A percentile compares a stretch with the other conserved stretches of the same genome.
These are phyloP conservation scores for Aspergillus brunneoviolaceus DNA, from an alignment of 2,329 filamentous ascomycete species.

Conservation along the genomic window DNA sequence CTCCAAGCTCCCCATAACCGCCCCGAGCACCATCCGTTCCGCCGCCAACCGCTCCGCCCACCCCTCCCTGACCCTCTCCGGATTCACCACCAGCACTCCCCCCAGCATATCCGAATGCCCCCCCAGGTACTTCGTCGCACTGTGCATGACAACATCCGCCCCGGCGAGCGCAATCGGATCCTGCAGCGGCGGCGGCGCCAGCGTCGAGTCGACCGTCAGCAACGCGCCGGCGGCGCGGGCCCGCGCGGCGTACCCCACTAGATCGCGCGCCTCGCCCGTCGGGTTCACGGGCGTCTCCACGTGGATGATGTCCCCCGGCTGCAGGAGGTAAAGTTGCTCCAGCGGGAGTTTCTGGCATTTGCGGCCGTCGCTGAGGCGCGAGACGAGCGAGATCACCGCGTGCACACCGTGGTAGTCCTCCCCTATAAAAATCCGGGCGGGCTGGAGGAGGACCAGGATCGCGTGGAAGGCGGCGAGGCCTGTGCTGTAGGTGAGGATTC, in stretches of 20 bases:
- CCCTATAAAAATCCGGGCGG: slow-evolving; percentile 75
- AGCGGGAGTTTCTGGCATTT: slow-evolving; percentile 63
- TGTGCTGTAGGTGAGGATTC: slow-evolving; percentile 48
- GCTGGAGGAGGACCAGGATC: slow-evolving; percentile 75
- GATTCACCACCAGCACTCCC: slow-evolving; percentile 61
- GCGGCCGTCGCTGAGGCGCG: slow-evolving; percentile 7
- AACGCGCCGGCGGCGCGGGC: slow-evolving; percentile 70
- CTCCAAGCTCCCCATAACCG: slow-evolving; percentile 82
- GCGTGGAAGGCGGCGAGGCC: slow-evolving; percentile 55
- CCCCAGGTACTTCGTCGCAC: slow-evolving; percentile 90
- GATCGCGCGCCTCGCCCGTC: slow-evolving; percentile 71
- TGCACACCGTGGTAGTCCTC: slow-evolving; percentile 91
- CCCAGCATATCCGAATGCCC: slow-evolving; percentile 92
- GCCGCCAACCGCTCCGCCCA: slow-evolving; percentile 60
- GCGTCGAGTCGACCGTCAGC: slow-evolving; percentile 82
- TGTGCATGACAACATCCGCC: slow-evolving; percentile 85
- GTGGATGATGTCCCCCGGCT: slow-evolving; percentile 77
- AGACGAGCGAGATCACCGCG: slow-evolving; percentile 61
- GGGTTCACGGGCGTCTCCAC: slow-evolving; percentile 93
- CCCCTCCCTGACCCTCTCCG: slow-evolving; percentile 49
- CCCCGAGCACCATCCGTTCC: slow-evolving; percentile 74
- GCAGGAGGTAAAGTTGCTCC: slow-evolving; percentile 62
- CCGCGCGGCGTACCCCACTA: slow-evolving; percentile 66
- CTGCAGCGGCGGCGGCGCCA: slow-evolving; percentile 82
- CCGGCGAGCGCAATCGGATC: slow-evolving; percentile 73